phyloP scores from a whole-genome alignment of 2,329 filamentous ascomycete genomes.

The Nemania sp. region DNA sequence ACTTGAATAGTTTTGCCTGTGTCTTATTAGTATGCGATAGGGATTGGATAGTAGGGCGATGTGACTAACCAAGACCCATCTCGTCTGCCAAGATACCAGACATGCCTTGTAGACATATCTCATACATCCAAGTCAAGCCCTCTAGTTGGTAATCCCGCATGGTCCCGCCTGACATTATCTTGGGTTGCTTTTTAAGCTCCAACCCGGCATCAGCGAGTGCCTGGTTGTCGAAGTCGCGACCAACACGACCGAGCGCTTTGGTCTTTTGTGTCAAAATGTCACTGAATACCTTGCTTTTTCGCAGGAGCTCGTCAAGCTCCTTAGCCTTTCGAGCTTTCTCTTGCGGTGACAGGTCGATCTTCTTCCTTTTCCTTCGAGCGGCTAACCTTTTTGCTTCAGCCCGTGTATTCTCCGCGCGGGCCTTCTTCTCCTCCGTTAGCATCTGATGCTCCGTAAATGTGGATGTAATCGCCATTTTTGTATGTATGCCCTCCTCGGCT shows the following conservation, averaged over 20 bases:
- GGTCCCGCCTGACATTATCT: constrained; percentile 83
- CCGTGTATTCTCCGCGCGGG: constrained; percentile 61
- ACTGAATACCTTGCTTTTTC: constrained; percentile 70
- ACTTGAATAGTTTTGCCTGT: constrained; percentile 90
- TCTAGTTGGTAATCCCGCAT: constrained; percentile 97
- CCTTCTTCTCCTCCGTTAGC: constrained; percentile 61
- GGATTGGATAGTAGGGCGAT: background rate
- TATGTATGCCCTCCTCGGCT: constrained; percentile 23
- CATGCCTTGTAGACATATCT: constrained; percentile 81
- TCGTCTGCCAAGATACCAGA: constrained; percentile 94
- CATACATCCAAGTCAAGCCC: constrained; percentile 94
- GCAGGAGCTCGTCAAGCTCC: constrained; percentile 69
- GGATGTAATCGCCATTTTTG: constrained; percentile 45
- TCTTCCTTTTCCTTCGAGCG: constrained; percentile 56
- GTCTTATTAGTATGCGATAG: constrained; percentile 17
- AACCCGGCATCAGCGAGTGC: constrained; percentile 74
- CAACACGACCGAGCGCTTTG: constrained; percentile 70
- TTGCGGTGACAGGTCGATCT: constrained; percentile 61
- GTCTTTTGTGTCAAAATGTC: constrained; percentile 74
- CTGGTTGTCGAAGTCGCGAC: constrained; percentile 70
- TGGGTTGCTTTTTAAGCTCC: constrained; percentile 85
- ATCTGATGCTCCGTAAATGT: constrained; percentile 50
- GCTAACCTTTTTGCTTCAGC: constrained; percentile 59
- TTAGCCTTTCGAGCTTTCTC: constrained; percentile 69
- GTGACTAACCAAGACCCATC: constrained; percentile 80